A percentile compares a stretch with the other conserved stretches of the same genome.
Evolutionary conservation across 2,329 filamentous ascomycete species (phyloP).

Genomic region (Davidsoniella neocaledoniae): DNA sequence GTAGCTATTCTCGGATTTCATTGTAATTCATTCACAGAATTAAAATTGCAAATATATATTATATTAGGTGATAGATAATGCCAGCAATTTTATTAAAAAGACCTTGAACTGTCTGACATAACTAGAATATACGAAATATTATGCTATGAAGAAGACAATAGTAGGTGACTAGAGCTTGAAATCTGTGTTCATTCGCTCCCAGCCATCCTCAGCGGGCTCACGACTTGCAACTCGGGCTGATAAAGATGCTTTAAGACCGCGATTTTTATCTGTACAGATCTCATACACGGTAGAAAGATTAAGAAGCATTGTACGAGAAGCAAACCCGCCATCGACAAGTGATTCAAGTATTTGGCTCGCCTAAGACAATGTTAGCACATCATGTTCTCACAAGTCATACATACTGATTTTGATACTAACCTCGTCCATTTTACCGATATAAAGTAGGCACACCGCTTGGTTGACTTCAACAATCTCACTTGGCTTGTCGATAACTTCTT

Average conservation of each 20-base stretch:
- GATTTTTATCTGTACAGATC: conserved; percentile 64
- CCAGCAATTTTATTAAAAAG: no score
- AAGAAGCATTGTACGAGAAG: conserved; percentile 69
- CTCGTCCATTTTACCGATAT: conserved; percentile 59
- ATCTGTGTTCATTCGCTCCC: conserved; percentile 55
- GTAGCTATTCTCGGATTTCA: no score
- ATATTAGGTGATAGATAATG: no score
- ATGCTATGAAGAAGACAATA: no score
- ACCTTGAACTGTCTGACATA: no score
- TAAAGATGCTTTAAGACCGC: conserved; percentile 51
- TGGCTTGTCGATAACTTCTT: conserved; percentile 17
- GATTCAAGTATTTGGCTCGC: conserved; percentile 50
- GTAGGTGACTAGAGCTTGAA: conserved; percentile 47
- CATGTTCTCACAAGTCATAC: no score
- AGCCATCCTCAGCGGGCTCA: conserved; percentile 39
- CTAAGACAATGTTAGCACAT: conserved; percentile 20
- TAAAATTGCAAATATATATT: no score
- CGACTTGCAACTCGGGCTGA: conserved; percentile 51
- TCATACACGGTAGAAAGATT: conserved; percentile 88
- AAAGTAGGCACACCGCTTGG: conserved; percentile 66
- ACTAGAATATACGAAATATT: no score
- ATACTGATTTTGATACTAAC: conserved; percentile 24
- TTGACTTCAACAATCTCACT: conserved; percentile 69
- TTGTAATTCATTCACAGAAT: no score
- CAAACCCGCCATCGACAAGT: conserved; percentile 43